Evolutionary conservation across 106 monocot genomes (phyloP), one percentile per base, ranked within the genome.

Genomic region (Dendrobium chrysotoxum): DNA sequence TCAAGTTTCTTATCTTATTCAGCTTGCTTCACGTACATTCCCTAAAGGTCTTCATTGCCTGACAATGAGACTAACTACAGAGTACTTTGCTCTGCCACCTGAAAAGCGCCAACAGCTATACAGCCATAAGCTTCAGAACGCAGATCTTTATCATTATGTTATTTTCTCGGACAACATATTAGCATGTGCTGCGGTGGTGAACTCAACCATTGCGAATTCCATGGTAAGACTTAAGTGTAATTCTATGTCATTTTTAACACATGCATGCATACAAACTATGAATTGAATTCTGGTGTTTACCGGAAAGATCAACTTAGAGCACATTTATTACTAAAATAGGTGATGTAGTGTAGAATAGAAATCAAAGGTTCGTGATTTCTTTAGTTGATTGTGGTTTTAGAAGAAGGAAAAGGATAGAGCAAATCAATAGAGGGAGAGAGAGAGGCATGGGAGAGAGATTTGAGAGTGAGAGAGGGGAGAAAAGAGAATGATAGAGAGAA

Each of bases 11-110:
- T 91, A 88, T 89, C 87, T 97, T 77, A 79, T 83, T 66, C 88
- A 88, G 74, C 84, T 97, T 79, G 86, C 90, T 74, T 53, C 88
- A 55, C 89, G 92, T 77, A 94, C 96, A 21, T 86, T 94, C 77
- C 92, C 96, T 41, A 97, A 97, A 86, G 90, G 94, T 73, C 86
- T 92, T 86, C 96, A 97, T 72, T 97, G 96, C 80, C 86, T 97
- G 39, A 87, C 94, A 66, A 90, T 97, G 96, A 75, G 74, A 42
- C 89, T 97, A 54, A 97, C 93, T 79, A 72, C 90, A 42, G 85
- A 92, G 40, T 97, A 89, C 83, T 97, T 97, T 72, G 41, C 50
- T 28, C 47, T 94, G 70, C 47, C 80, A 68, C 85, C 89, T 21
- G 85, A 85, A 76, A 85, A 89, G 26, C 84, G 75, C 0, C 75